Base-by-base conservation (phyloP, 1,139 yeast species). In the Suhomyces bribrorum region DNA sequence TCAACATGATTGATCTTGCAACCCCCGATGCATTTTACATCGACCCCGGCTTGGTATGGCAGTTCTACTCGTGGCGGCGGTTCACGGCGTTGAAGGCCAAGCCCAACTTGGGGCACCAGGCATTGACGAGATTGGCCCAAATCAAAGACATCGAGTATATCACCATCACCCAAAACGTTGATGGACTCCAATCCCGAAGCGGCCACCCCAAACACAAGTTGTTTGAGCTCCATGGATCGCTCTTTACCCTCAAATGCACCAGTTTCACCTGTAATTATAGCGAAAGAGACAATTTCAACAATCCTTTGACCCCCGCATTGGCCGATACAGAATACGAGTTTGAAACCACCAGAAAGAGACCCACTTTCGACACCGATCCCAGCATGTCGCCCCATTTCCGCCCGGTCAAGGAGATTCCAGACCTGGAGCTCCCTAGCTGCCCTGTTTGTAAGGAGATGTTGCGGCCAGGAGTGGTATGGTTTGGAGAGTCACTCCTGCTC, bases 381-480 rank as follows among this genome's bases (percentile, higher is more conserved):
- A 8, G 49, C 59, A 32, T 37, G 26, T 70, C 77, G 2, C 79
- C 81, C 3, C 73, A 73, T 37, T 68, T 73, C 39, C 53, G 59
- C 3, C 80, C 82, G 1, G 72, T 76, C 2, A 68, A 71, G 15
- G 62, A 64, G 14, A 61, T 86, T 2, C 63, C 68, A 1, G 73
- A 67, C 34, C 56, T 62, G 2, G 80, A 81, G 2, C 66, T 87
- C n/a, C 96, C 96, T 1, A 71, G 58, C 32, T 89, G 97, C 56
- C 95, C 96, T 0, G 63, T 65, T 7, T 88, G 97, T 54, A 58
- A 66, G 9, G 64, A 65, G 5, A 57, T 86, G 15, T 61, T 88
- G 40, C 69, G 96, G 18, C 96, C 97, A 0, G 96, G 94, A 0
- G 94, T 89, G 5, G 92, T 87, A 3, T 88, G 96, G 96, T 87